Percentiles rank a stretch among this genome's conserved stretches.
phyloP scores from a whole-genome alignment of 2,329 filamentous ascomycete genomes.

The Penicillium psychrosexuale region DNA sequence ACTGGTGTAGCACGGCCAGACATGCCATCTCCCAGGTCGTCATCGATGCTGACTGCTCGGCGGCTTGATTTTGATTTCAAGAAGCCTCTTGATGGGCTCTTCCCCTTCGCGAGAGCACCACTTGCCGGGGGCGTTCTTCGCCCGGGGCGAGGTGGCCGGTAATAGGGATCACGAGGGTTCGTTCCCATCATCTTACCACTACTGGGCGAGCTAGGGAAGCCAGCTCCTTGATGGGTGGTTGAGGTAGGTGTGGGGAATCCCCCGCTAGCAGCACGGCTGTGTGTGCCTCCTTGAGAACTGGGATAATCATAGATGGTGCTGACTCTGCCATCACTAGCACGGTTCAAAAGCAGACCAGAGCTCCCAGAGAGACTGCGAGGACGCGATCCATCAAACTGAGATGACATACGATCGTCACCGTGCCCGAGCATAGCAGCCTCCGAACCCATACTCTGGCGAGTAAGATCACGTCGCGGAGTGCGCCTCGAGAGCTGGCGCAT shows the following conservation, averaged over 20 bases:
- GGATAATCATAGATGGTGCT: conserved; percentile 56
- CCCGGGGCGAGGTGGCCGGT: conserved; percentile 74
- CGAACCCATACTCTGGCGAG: conserved; percentile 77
- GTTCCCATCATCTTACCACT: conserved; percentile 46
- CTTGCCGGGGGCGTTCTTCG: conserved; percentile 59
- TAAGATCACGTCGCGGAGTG: conserved; percentile 60
- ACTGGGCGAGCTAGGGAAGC: conserved; percentile 44
- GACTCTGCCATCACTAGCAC: conserved; percentile 45
- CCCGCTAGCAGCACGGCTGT: conserved; percentile 58
- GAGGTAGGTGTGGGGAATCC: conserved; percentile 69
- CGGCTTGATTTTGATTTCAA: conserved; percentile 29
- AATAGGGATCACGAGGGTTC: conserved; percentile 72
- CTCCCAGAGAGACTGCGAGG: conserved; percentile 60
- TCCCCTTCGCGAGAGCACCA: conserved; percentile 46
- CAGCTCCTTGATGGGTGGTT: conserved; percentile 67
- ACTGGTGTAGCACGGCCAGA: conserved; percentile 50
- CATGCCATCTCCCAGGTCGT: conserved; percentile 37
- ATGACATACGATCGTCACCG: conserved; percentile 63
- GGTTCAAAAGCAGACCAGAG: conserved; percentile 60
- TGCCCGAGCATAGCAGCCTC: conserved; percentile 74
- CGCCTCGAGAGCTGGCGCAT: conserved; percentile 83
- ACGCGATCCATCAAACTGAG: conserved; percentile 52
- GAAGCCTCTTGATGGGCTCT: conserved; percentile 43
- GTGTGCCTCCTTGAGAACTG: conserved; percentile 45
- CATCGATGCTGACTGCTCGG: conserved; percentile 33